phyloP scores from a whole-genome alignment of 805 yeast species.

The Saturnispora quitensis region DNA sequence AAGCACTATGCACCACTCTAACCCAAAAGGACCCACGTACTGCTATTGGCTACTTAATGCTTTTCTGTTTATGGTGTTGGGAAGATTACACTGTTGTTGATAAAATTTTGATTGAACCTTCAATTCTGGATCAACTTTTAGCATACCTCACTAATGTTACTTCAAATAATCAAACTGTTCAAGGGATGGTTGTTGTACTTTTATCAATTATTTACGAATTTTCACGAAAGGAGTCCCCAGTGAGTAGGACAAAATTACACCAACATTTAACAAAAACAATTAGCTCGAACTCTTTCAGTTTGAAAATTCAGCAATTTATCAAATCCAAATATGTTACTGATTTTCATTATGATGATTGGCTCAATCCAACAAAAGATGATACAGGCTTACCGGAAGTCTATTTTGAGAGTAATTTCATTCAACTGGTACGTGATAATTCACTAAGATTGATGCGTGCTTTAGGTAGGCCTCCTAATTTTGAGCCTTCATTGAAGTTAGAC shows the following conservation, averaged over 20 bases:
- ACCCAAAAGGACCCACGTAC: slow-evolving; percentile 61
- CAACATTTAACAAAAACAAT: slow-evolving; percentile 57
- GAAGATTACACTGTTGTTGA: slow-evolving; percentile 69
- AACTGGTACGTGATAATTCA: slow-evolving; percentile 59
- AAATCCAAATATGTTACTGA: slow-evolving; percentile 47
- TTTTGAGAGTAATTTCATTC: slow-evolving; percentile 56
- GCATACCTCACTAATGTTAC: slow-evolving; percentile 47
- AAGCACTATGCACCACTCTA: slow-evolving; percentile 58
- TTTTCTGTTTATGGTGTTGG: slow-evolving; percentile 66
- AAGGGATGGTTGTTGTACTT: slow-evolving; percentile 63
- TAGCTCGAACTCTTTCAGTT: slow-evolving; percentile 71
- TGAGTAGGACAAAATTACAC: slow-evolving; percentile 51
- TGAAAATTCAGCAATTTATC: slow-evolving; percentile 64
- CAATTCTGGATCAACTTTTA: slow-evolving; percentile 58
- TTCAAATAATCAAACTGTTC: slow-evolving; percentile 34
- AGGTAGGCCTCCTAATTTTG: slow-evolving; percentile 62
- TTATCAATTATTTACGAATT: slow-evolving; percentile 80
- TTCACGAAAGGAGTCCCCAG: slow-evolving; percentile 50
- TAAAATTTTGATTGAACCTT: slow-evolving; percentile 60
- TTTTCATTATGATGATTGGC: slow-evolving; percentile 42
- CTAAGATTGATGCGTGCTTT: slow-evolving; percentile 59
- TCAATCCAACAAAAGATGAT: slow-evolving; percentile 52
- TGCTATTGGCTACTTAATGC: slow-evolving; percentile 66
- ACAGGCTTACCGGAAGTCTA: slow-evolving; percentile 84
- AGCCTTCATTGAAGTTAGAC: slow-evolving; percentile 59